Evolutionary conservation across 1,284 basidiomycete genomes (phyloP), one percentile per base, ranked within the genome.

Genomic region (Naganishia sp.): DNA sequence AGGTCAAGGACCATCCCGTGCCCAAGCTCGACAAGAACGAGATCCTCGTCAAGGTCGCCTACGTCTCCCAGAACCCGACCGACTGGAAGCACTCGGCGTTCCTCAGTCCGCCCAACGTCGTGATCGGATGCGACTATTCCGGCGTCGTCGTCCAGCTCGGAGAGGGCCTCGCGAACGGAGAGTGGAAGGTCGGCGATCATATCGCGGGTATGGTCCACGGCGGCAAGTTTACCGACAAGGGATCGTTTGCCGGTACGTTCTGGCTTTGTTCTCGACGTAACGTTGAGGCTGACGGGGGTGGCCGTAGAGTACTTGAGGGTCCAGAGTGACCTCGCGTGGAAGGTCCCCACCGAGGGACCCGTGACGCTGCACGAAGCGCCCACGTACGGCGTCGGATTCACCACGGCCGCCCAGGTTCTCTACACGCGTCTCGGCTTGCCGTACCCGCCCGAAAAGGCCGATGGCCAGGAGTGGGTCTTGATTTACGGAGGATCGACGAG

Each of bases 171-270:
- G 45, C 70, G 2, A 69, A 74, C 60, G 39, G 56, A 13, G 50
- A 63, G 42, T 39, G 32, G 66, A 73, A 78, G 31, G 73, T 80
- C 23, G 84, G 84, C 6, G 79, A 82, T 66, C 77, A 80, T 13
- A 81, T 84, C 15, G 81, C 81, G 4, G 82, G 81, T 11, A 77
- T 80, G 61, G 81, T 84, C 7, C 80, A 82, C 69, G 83, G 83
- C 39, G 79, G 79, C 43, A 67, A 75, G 62, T 73, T 80, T 72
- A 75, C 68, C 6, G 69, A 72, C 67, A 68, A 64, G 49, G 79
- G 79, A 67, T 74, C 79, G 9, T 79, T 76, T 68, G 79, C 81
- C 10, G 49, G 57, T 51, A 43, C 23, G 46, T 35, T n/a, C n/a
- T 13, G 43, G 6, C 25, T 28, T 11, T 3, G 6, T 17, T 13